A percentile compares a stretch with the other conserved stretches of the same genome.
Conservation (phyloP, 1,284 basidiomycete genomes). For the Pyrrhoderma noxium region DNA sequence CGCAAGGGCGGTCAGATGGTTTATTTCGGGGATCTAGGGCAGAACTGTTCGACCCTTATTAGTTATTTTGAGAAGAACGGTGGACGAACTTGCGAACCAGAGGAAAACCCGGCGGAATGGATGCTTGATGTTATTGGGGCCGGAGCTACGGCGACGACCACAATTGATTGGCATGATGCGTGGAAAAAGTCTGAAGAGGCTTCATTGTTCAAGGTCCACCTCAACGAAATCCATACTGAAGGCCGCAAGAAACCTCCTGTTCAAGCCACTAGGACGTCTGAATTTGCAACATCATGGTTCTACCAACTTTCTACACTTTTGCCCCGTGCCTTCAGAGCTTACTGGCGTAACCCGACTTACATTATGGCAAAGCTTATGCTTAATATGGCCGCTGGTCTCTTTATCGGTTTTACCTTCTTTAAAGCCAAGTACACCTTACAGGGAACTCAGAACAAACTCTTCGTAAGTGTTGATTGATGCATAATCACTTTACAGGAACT, state of each 20-base stretch:
- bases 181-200: constrained; percentile 35
- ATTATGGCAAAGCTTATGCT: constrained; percentile 38
- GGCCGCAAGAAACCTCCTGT: constrained; percentile 33
- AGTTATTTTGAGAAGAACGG: constrained; percentile 65
- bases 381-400: constrained; percentile 15
- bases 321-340: constrained; percentile 44
- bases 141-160: constrained; percentile 35
- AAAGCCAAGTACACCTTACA: constrained; percentile 13
- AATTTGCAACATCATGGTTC: constrained; percentile 44
- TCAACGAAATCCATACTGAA: constrained; percentile 33
- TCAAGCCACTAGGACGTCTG: constrained; percentile 28
- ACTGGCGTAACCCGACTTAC: constrained; percentile 51
- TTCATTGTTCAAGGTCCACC: constrained; percentile 23
- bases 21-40: constrained; percentile 72
- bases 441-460: constrained; percentile 18
- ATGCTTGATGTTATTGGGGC: constrained; percentile 55
- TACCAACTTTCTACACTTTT: constrained; percentile 40
- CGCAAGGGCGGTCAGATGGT: constrained; percentile 70
- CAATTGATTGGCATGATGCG: constrained; percentile 37
- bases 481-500: too few relatives aligned
- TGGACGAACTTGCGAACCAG: constrained; percentile 32
- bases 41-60: constrained; percentile 47
- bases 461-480: constrained; percentile 22
- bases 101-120: constrained; percentile 49
- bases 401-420: constrained; percentile 19